Conservation (phyloP, 2,329 filamentous ascomycete species). For the Blumeriella jaapii region DNA sequence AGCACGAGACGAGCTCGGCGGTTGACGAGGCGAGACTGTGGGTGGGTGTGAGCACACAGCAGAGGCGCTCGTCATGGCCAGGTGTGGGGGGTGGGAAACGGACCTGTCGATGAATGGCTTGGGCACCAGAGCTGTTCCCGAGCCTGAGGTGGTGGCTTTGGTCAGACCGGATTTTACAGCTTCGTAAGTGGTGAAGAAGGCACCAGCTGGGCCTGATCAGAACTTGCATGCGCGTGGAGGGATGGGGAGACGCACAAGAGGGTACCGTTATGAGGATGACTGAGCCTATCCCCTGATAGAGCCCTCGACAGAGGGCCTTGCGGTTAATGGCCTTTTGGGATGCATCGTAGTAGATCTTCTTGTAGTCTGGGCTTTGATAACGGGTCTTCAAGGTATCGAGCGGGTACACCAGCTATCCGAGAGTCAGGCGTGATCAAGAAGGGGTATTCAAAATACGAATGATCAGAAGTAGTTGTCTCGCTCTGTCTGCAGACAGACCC, state of each 20-base stretch:
- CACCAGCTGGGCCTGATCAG: constrained; percentile 46
- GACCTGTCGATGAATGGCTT: constrained; percentile 59
- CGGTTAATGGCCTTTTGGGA: constrained; percentile 41
- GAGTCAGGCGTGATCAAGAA: too few relatives aligned
- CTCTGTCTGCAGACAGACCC: too few relatives aligned
- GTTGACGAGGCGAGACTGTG: constrained; percentile 63
- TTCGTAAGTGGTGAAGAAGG: constrained; percentile 89
- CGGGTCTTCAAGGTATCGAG: constrained; percentile 85
- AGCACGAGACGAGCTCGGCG: constrained; percentile 75
- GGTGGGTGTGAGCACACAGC: too few relatives aligned
- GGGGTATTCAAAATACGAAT: too few relatives aligned
- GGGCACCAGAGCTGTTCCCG: constrained; percentile 50
- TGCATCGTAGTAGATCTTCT: constrained; percentile 50
- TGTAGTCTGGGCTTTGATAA: constrained; percentile 67
- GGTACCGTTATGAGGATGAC: constrained; percentile 80
- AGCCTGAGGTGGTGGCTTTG: constrained; percentile 33
- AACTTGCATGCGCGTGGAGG: neutral
- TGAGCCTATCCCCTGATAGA: constrained; percentile 82
- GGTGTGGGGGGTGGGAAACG: too few relatives aligned
- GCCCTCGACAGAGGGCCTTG: constrained; percentile 51
- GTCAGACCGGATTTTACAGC: constrained; percentile 54
- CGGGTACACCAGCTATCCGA: constrained; percentile 46
- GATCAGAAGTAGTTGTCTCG: too few relatives aligned
- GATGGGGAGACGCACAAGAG: constrained; percentile 43
- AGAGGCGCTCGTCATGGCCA: too few relatives aligned